Evolutionary conservation across 257 asterid genomes (phyloP), one percentile per base, ranked within the genome.

Genomic region (Rhazya stricta): DNA sequence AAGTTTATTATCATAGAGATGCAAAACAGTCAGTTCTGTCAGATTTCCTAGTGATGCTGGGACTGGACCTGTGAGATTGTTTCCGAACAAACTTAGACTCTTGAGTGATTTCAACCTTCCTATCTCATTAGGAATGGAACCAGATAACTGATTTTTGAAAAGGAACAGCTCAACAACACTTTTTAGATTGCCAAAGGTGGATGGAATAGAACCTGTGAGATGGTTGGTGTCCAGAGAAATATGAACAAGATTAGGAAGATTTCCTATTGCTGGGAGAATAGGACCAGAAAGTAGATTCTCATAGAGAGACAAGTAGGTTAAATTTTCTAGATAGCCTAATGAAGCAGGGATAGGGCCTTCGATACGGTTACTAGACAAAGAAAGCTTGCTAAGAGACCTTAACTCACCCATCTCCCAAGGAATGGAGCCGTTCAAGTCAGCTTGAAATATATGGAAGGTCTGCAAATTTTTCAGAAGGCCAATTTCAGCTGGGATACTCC

Each of bases 361-460:
- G 13, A 79, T 67, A 7, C 4, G 10, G 29, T 79, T 79, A 11
- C n/a, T 0, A 1, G 53, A 41, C 60, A 79, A 34, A 23, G 41
- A 12, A 30, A 74, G 45, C 23, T 29, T 29, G 11, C 4, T n/a
- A 61, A 79, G 70, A 12, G 21, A 21, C 45, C 37, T 46, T 32
- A 79, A 3, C 4, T 57, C 68, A 13, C 78, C 82, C 37, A 74
- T 63, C 8, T 79, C 58, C 30, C 39, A 3, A 5, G 78, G 78
- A 39, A 79, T 79, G 37, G 71, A 19, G n/a, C n/a, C n/a, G n/a
- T n/a, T n/a, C n/a, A n/a, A n/a, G n/a, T n/a, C n/a, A n/a, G n/a
- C n/a, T n/a, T 8, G 0, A 7, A 12, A 19, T 13, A 79, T 51
- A 58, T 67, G 5, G 39, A 79, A 46, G 13, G 42, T 13, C 0